Percentiles rank a stretch among this genome's conserved stretches.
Evolutionary conservation across 1,284 basidiomycete species (phyloP).

Genomic region (Inonotus hispidus): DNA sequence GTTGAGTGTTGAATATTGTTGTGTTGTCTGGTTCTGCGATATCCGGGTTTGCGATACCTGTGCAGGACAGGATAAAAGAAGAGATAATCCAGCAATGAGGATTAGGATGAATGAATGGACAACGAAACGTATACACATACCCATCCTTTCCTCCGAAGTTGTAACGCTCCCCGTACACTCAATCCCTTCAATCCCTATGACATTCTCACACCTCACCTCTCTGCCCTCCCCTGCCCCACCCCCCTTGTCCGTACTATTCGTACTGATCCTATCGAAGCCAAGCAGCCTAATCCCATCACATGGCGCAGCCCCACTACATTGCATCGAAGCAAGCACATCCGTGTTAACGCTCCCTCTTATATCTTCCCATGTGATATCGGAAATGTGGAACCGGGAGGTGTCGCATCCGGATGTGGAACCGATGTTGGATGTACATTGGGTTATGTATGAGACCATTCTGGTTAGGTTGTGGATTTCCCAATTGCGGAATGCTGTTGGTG

Average conservation of each 20-base stretch:
- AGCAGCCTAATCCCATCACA: slow-evolving; percentile 26
- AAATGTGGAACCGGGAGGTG: slow-evolving; percentile 31
- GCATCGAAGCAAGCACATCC: slow-evolving; percentile 25
- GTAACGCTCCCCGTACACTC: slow-evolving; percentile 22
- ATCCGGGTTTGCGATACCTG: too few species aligned
- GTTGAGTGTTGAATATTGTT: too few species aligned
- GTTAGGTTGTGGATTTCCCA: slow-evolving; percentile 27
- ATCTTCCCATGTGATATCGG: slow-evolving; percentile 30
- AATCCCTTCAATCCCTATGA: slow-evolving; percentile 26
- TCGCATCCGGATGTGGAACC: slow-evolving; percentile 31
- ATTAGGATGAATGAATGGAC: too few species aligned
- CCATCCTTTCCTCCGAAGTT: too few species aligned
- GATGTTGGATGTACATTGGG: slow-evolving; percentile 31
- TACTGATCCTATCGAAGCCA: slow-evolving; percentile 24
- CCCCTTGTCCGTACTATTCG: slow-evolving; percentile 16
- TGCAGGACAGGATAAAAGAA: too few species aligned
- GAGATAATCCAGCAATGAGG: too few species aligned
- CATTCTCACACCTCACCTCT: slow-evolving; percentile 25
- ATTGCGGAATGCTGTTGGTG: slow-evolving; percentile 26
- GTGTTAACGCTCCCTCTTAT: slow-evolving; percentile 26
- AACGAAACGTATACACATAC: too few species aligned
- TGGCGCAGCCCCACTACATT: slow-evolving; percentile 30
- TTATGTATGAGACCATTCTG: slow-evolving; percentile 26
- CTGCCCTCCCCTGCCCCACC: neutral
- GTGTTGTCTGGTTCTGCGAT: too few species aligned